These are phyloP conservation scores for Globisporangium irregulare DNA, from an alignment of 352 stramenopile genomes.

Conservation along the genomic window DNA sequence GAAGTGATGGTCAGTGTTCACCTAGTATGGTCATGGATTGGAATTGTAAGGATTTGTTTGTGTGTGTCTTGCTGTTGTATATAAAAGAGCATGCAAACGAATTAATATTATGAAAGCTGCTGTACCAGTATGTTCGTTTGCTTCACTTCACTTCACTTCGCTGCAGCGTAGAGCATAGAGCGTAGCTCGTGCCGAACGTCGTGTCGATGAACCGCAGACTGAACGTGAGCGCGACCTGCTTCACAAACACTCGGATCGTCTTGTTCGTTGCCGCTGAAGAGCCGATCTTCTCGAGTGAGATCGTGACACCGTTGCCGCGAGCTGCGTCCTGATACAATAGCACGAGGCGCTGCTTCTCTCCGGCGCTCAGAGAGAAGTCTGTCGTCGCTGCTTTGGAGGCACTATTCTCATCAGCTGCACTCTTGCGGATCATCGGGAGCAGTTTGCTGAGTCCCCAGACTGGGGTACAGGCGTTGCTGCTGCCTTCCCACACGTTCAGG, in stretches of 20 bases:
- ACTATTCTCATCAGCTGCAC: background rate
- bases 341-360: constrained; percentile 17
- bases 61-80: background rate
- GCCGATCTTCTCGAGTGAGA: constrained; percentile 18
- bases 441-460: constrained; percentile 46
- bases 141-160: constrained; percentile 5
- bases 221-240: constrained; percentile 40
- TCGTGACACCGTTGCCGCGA: constrained; percentile 29
- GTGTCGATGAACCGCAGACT: constrained; percentile 48
- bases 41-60: background rate
- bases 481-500: constrained; percentile 49
- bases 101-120: background rate
- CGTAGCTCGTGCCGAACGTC: constrained; percentile 48
- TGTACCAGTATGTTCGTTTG: background rate
- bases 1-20: background rate
- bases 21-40: background rate
- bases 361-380: constrained; percentile 28
- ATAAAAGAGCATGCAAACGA: background rate
- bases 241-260: constrained; percentile 25
- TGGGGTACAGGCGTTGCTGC: constrained; percentile 32
- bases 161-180: constrained; percentile 7
- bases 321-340: constrained; percentile 26
- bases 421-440: constrained; percentile 19
- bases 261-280: background rate
- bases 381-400: background rate